These are phyloP conservation scores for Cajanus cajan DNA, from an alignment of 306 rosid genomes.

Conservation along the genomic window DNA sequence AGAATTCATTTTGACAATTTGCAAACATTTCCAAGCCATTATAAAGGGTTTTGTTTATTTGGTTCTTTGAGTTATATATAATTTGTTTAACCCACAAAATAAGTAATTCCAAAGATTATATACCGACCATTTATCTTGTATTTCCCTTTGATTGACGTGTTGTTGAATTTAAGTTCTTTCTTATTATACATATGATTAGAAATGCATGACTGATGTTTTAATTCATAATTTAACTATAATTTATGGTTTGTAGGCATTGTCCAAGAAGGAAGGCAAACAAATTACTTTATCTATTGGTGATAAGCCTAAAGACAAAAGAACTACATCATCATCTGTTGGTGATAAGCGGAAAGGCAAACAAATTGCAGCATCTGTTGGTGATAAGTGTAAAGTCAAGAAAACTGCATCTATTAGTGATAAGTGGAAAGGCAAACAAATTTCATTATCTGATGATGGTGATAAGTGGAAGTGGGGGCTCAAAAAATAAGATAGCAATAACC, in stretches of 20 bases:
- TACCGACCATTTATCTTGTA: background rate
- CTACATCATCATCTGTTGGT: constrained; percentile 3
- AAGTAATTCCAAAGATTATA: background rate
- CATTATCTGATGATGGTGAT: too few species aligned
- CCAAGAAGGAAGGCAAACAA: constrained; percentile 27
- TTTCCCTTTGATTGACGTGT: background rate
- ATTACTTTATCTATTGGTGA: constrained; percentile 6
- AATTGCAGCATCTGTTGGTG: too few species aligned
- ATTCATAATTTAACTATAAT: constrained; percentile 18
- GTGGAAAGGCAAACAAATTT: too few species aligned
- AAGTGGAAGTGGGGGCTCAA: background rate
- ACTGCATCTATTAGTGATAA: too few species aligned
- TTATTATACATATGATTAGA: background rate
- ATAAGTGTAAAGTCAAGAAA: too few species aligned
- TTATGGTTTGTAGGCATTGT: constrained; percentile 22
- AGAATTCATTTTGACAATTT: too few species aligned
- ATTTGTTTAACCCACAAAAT: background rate
- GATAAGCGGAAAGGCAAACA: constrained; percentile 12
- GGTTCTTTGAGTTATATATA: background rate
- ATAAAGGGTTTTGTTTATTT: background rate
- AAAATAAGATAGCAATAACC: constrained; percentile 2
- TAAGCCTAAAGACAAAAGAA: constrained; percentile 19
- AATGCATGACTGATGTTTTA: constrained; percentile 5
- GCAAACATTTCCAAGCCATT: too few species aligned
- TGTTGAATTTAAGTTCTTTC: background rate